Evolutionary conservation across 2,329 filamentous ascomycete species (phyloP).

Genomic region (Hypomyces perniciosus): DNA sequence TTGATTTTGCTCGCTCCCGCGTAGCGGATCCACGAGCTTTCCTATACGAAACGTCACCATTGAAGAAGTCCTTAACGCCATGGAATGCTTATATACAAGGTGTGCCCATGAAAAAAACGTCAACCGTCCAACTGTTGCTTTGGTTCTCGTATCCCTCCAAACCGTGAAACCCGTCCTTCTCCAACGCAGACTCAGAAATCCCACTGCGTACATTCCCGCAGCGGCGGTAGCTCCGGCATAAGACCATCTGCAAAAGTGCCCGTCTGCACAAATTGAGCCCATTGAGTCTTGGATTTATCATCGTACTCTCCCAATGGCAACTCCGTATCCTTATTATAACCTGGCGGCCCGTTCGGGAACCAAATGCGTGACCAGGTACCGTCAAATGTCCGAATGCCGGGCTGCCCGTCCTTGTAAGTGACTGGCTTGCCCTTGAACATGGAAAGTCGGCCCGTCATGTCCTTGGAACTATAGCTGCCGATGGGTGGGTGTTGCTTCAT

Average conservation of each 20-base stretch:
- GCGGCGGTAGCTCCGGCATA: slow-evolving; percentile 74
- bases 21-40: neutral
- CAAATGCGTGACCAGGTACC: slow-evolving; percentile 60
- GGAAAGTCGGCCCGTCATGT: slow-evolving; percentile 40
- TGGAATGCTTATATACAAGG: slow-evolving; percentile 13
- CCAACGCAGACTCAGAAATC: slow-evolving; percentile 49
- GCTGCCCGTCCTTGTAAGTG: slow-evolving; percentile 45
- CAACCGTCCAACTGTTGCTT: slow-evolving; percentile 1
- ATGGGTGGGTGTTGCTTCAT: slow-evolving; percentile 39
- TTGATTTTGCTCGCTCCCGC: neutral
- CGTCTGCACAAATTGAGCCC: slow-evolving; percentile 56
- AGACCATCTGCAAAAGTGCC: slow-evolving; percentile 64
- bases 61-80: slow-evolving; percentile 15
- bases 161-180: neutral
- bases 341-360: slow-evolving; percentile 65
- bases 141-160: neutral
- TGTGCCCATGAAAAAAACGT: slow-evolving; percentile 6
- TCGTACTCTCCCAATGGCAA: slow-evolving; percentile 51
- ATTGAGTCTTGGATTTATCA: slow-evolving; percentile 55
- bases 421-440: slow-evolving; percentile 61
- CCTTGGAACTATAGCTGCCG: slow-evolving; percentile 38
- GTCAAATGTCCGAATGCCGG: slow-evolving; percentile 46
- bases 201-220: slow-evolving; percentile 68
- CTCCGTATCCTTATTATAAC: slow-evolving; percentile 58
- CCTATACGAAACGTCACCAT: neutral